Evolutionary conservation across 2,329 filamentous ascomycete genomes (phyloP), one percentile per base, ranked within the genome.

Genomic region (Fusarium verrucosum): DNA sequence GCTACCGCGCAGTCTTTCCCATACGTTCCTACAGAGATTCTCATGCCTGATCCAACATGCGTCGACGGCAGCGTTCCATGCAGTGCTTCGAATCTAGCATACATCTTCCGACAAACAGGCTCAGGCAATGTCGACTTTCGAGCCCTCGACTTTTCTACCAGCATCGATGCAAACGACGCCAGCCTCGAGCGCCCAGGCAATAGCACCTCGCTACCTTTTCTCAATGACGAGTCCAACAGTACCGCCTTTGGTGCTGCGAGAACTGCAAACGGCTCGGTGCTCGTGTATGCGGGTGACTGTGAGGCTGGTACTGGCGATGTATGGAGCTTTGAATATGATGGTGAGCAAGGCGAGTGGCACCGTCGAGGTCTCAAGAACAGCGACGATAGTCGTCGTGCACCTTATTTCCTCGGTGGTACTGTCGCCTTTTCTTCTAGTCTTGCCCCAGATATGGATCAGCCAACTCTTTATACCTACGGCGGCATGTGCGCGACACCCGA

Each of bases 251-350:
- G 88, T 8, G 87, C 92, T 0, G 81, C 88, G 0, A 81, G 93
- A 28, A 86, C 90, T 42, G 79, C 84, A 38, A 82, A 86, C 70
- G 92, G 92, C 16, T 86, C 88, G 11, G 83, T 97, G 25, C 84
- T 87, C 4, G 87, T 95, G 3, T 90, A 92, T 53, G 82, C 89
- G 0, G 94, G 94, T 4, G 83, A 89, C 64, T 97, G 94, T 72
- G 78, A 84, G 1, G 77, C 82, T 3, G 80, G 78, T 5, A 78
- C 76, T 33, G 83, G 85, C 13, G 76, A 83, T 30, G 72, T 96
- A 52, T 97, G 92, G 92, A 86, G 80, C 20, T 94, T 68, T 17
- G 64, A 89, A 67, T 53, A 40, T 22, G n/a, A 17, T 5, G 28
- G 50, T 11, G 40, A 53, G 19, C 53, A 46, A 36, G 49, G 40